phyloP scores from a whole-genome alignment of 352 stramenopile species.

The Pythium insidiosum region DNA sequence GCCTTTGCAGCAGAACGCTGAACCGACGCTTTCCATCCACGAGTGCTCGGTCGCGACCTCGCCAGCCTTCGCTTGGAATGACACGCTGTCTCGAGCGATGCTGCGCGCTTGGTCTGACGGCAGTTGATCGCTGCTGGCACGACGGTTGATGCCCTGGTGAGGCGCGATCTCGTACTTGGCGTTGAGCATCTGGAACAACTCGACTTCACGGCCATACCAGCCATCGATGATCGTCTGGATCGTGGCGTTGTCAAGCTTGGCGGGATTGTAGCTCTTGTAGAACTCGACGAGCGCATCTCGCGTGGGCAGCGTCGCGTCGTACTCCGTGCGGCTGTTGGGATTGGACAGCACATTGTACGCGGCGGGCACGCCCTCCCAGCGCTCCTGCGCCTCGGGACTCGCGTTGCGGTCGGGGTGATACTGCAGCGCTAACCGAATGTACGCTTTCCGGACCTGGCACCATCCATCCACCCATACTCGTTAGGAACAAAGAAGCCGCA shows the following conservation, averaged over 20 bases:
- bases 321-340: conserved; percentile 69
- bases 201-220: conserved; percentile 76
- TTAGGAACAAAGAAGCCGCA: not conserved
- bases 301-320: conserved; percentile 68
- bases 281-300: conserved; percentile 76
- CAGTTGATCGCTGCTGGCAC: conserved; percentile 29
- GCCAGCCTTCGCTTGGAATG: conserved; percentile 43
- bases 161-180: conserved; percentile 80
- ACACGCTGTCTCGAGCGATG: conserved; percentile 56
- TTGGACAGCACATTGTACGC: conserved; percentile 74
- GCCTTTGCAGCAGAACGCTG: conserved; percentile 65
- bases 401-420: conserved; percentile 92
- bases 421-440: conserved; percentile 78
- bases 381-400: conserved; percentile 43
- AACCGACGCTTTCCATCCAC: conserved; percentile 46
- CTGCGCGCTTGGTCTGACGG: conserved; percentile 42
- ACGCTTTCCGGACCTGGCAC: conserved; percentile 89
- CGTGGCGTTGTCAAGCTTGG: conserved; percentile 77
- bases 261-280: conserved; percentile 78
- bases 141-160: conserved; percentile 60
- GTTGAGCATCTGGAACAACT: conserved; percentile 85
- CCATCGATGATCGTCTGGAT: conserved; percentile 84
- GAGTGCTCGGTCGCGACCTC: conserved; percentile 37
- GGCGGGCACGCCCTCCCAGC: conserved; percentile 69
- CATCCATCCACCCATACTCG: not conserved